These are phyloP conservation scores for Mycena leptocephala DNA, from an alignment of 768 basidiomycete genomes.

Conservation along the genomic window DNA sequence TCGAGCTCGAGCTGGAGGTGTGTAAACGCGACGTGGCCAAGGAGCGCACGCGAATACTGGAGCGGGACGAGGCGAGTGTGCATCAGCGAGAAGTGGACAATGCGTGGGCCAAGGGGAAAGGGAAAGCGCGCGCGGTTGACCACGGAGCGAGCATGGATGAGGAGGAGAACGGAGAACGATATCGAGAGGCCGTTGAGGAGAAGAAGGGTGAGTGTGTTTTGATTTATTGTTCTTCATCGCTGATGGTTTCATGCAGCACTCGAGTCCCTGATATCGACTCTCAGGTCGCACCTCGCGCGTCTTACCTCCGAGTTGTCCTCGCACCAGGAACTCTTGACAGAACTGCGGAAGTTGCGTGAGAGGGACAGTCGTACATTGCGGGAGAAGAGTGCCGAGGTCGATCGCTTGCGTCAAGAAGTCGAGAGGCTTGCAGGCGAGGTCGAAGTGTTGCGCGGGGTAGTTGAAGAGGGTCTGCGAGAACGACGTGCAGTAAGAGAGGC, in stretches of 20 bases:
- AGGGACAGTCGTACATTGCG: constrained; percentile 71
- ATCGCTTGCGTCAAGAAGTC: constrained; percentile 80
- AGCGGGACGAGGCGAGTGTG: constrained; percentile 66
- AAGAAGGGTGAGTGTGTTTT: constrained; percentile 81
- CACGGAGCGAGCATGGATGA: constrained; percentile 49
- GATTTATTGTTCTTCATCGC: background rate
- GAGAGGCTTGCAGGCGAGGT: constrained; percentile 90
- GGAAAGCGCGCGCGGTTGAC: constrained; percentile 54
- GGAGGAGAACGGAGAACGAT: constrained; percentile 64
- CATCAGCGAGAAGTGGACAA: constrained; percentile 46
- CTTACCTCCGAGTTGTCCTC: constrained; percentile 86
- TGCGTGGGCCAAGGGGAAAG: constrained; percentile 53
- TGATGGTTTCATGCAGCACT: constrained; percentile 67
- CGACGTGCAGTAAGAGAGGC: constrained; percentile 70
- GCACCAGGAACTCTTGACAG: constrained; percentile 80
- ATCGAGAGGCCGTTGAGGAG: constrained; percentile 87
- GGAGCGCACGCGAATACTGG: constrained; percentile 77
- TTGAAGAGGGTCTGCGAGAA: constrained; percentile 90
- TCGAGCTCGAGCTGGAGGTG: constrained; percentile 89
- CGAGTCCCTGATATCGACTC: constrained; percentile 82
- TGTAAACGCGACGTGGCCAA: constrained; percentile 85
- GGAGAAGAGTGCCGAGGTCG: constrained; percentile 78
- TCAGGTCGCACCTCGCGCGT: constrained; percentile 83
- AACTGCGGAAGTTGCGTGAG: constrained; percentile 76
- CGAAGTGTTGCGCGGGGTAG: constrained; percentile 87